Evolutionary conservation across 768 basidiomycete species (phyloP).

Genomic region (Favolaschia claudopus): DNA sequence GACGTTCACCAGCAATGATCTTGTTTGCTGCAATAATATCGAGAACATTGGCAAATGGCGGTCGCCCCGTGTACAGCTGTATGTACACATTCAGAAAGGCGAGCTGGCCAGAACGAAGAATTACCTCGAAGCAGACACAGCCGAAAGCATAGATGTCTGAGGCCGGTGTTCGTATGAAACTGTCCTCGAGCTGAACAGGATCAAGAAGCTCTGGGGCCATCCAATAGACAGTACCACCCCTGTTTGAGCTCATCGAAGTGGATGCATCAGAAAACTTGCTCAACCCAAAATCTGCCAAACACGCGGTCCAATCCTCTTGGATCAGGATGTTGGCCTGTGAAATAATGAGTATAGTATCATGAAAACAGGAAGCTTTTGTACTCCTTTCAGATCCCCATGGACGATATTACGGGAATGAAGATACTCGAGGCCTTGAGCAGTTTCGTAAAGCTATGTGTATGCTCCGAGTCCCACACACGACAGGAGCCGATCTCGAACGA

Average conservation of each 20-base stretch:
- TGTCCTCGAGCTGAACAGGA: slow-evolving; percentile 36
- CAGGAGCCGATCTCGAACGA: not conserved
- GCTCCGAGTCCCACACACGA: not conserved
- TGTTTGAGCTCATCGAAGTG: slow-evolving; percentile 30
- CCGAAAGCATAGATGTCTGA: slow-evolving; percentile 44
- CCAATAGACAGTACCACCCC: slow-evolving; percentile 40
- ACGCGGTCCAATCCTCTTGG: slow-evolving; percentile 37
- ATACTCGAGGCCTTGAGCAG: slow-evolving; percentile 31
- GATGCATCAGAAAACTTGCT: slow-evolving; percentile 39
- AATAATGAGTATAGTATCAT: not conserved
- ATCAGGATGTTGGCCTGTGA: slow-evolving; percentile 39
- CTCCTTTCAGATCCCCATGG: slow-evolving; percentile 30
- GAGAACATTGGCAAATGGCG: slow-evolving; percentile 1
- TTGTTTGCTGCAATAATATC: slow-evolving; percentile 2
- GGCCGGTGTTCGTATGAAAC: slow-evolving; percentile 32
- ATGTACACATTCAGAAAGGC: not conserved
- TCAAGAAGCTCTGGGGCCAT: slow-evolving; percentile 45
- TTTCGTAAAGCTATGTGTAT: slow-evolving; percentile 22
- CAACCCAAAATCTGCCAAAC: slow-evolving; percentile 44
- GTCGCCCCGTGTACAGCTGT: slow-evolving; percentile 15
- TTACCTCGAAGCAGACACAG: slow-evolving; percentile 41
- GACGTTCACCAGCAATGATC: slow-evolving; percentile 1
- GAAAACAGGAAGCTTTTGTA: slow-evolving; percentile 2
- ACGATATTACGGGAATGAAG: slow-evolving; percentile 29
- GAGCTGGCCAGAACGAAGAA: not conserved